Conservation (phyloP, 2,329 filamentous ascomycete genomes). For the Exophiala sideris region DNA sequence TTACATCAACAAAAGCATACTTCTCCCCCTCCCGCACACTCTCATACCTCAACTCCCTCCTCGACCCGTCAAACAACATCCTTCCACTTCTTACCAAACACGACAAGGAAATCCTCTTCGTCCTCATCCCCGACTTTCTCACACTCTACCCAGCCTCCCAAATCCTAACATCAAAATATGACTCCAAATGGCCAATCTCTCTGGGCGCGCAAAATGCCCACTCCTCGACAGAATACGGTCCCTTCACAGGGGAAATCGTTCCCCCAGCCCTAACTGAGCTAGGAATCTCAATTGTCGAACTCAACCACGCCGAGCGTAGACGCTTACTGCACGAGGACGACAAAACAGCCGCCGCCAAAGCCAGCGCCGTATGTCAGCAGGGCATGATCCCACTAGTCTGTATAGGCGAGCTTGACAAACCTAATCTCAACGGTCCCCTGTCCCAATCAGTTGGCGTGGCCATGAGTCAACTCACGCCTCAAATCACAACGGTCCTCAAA, state of each 20-base stretch:
- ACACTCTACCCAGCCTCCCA: slow-evolving; percentile 53
- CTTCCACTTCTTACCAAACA: slow-evolving; percentile 33
- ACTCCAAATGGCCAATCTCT: slow-evolving; percentile 48
- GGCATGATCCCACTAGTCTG: slow-evolving; percentile 76
- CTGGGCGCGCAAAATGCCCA: slow-evolving; percentile 75
- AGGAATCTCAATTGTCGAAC: slow-evolving; percentile 69
- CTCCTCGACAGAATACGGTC: slow-evolving; percentile 61
- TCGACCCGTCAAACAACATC: slow-evolving; percentile 46
- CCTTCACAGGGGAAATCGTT: slow-evolving; percentile 76
- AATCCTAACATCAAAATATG: slow-evolving; percentile 31
- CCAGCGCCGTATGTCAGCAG: slow-evolving; percentile 63
- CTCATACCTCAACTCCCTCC: slow-evolving; percentile 52
- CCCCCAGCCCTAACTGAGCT: slow-evolving; percentile 64
- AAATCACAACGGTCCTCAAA: slow-evolving; percentile 62
- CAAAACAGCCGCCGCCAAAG: slow-evolving; percentile 63
- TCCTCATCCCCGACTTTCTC: slow-evolving; percentile 75
- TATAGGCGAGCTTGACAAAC: slow-evolving; percentile 65
- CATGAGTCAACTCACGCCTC: slow-evolving; percentile 62
- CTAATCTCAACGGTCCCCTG: slow-evolving; percentile 36
- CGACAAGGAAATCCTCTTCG: slow-evolving; percentile 61
- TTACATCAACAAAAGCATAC: slow-evolving; percentile 77
- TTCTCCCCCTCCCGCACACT: slow-evolving; percentile 65
- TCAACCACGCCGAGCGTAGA: slow-evolving; percentile 77
- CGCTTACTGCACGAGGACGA: slow-evolving; percentile 74
- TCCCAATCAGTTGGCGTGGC: slow-evolving; percentile 52